Base-by-base conservation (phyloP, 768 basidiomycete species). In the Roridomyces roridus region DNA sequence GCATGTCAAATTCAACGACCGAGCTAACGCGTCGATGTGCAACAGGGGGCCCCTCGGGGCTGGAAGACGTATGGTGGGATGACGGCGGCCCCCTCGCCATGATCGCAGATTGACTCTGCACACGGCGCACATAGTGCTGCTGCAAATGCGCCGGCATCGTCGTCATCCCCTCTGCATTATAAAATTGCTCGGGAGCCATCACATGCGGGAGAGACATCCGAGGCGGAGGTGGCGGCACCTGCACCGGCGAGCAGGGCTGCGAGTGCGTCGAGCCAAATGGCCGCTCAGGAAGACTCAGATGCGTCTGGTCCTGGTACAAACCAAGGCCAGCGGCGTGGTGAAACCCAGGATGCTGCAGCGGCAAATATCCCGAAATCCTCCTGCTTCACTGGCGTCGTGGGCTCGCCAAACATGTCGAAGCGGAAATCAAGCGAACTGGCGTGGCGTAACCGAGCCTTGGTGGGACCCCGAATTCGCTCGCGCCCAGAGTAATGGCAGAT, bases 401-500 rank as follows among this genome's bases (percentile, higher is more conserved):
- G n/a, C n/a, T n/a, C n/a, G n/a, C n/a, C n/a, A n/a, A n/a, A n/a
- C n/a, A n/a, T n/a, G n/a, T 46, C 39, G 12, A 67, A 56, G 21
- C 56, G 62, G 24, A 63, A 29, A 36, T 70, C 70, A 36, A 67
- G 58, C 37, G 66, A 64, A 49, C 67, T 66, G 8, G 67, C 66
- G 36, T 67, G 67, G 11, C 68, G 69, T 44, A 68, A 55, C n/a
- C 72, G 68, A 14, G 70, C 65, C 57, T 68, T 72, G 8, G 67
- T 47, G 18, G 72, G 65, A 5, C 72, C 68, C 3, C 77, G 73
- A 10, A 69, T 59, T 20, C 77, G 74, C 14, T 63, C 66, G 14
- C 59, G 57, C 35, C 45, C 63, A 28, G 80, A 74, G 64, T 85
- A 86, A 41, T 77, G 74, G 65, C 85, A 86, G 25, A 77, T 67